Conservation (phyloP, 2,329 filamentous ascomycete genomes). For the Huntiella abstrusa region DNA sequence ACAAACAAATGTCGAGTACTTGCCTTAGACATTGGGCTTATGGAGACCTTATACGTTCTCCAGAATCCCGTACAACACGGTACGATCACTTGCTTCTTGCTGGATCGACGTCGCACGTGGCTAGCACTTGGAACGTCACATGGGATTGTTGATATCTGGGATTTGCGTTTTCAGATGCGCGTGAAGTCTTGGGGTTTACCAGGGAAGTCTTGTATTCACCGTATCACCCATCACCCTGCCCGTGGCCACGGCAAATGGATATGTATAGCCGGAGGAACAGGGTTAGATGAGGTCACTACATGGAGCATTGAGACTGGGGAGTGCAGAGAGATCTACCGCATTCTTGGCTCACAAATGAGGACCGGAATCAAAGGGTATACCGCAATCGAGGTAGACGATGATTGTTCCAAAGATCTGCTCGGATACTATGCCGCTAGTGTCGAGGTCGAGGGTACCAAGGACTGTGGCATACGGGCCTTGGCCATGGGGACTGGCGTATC, state of each 20-base stretch:
- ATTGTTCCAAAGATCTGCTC: slow-evolving; percentile 71
- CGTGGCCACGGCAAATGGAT: slow-evolving; percentile 69
- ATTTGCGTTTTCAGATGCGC: slow-evolving; percentile 80
- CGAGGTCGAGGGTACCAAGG: slow-evolving; percentile 33
- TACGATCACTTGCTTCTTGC: slow-evolving; percentile 74
- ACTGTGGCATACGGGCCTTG: slow-evolving; percentile 58
- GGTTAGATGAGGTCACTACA: slow-evolving; percentile 72
- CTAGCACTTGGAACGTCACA: slow-evolving; percentile 80
- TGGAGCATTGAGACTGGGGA: slow-evolving; percentile 88
- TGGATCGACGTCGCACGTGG: slow-evolving; percentile 78
- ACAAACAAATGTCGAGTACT: slow-evolving; percentile 73
- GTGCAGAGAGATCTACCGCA: slow-evolving; percentile 78
- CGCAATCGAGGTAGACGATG: slow-evolving; percentile 77
- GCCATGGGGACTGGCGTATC: slow-evolving; percentile 53
- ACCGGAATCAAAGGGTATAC: slow-evolving; percentile 51
- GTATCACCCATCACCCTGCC: slow-evolving; percentile 59
- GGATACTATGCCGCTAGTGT: slow-evolving; percentile 63
- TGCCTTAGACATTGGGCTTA: slow-evolving; percentile 70
- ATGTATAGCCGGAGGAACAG: slow-evolving; percentile 74
- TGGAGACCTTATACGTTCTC: slow-evolving; percentile 62
- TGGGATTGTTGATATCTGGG: slow-evolving; percentile 86
- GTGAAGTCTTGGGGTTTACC: slow-evolving; percentile 78
- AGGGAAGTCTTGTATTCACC: slow-evolving; percentile 60
- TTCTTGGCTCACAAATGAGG: slow-evolving; percentile 15
- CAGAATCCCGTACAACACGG: slow-evolving; percentile 85